Conservation (phyloP, 106 monocot species). For the Acorus calamus region DNA sequence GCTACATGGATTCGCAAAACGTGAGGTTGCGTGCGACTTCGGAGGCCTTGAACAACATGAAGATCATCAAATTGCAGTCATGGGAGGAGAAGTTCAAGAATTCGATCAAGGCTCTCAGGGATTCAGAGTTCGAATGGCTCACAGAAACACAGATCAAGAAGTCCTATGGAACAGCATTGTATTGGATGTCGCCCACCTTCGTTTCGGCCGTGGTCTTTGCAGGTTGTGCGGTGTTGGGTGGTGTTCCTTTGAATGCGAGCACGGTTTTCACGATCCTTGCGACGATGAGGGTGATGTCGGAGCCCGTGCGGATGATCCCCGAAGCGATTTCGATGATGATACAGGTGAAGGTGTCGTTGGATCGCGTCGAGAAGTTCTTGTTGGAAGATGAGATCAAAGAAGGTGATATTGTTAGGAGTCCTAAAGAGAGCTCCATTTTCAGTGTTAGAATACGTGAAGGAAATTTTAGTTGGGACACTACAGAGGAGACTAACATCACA, state of each 20-base stretch:
- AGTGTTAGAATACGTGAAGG: constrained; percentile 22
- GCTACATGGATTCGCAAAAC: constrained; percentile 72
- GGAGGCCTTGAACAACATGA: constrained; percentile 67
- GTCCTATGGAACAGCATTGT: constrained; percentile 46
- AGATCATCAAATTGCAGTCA: constrained; percentile 77
- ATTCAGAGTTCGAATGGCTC: constrained; percentile 61
- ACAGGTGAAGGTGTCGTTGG: constrained; percentile 66
- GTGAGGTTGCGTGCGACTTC: constrained; percentile 59
- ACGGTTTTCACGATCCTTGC: constrained; percentile 72
- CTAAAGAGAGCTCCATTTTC: constrained; percentile 1
- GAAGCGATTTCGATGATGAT: constrained; percentile 62
- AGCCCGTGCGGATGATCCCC: constrained; percentile 72
- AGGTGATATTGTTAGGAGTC: constrained; percentile 20
- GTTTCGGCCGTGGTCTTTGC: constrained; percentile 59
- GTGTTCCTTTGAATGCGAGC: constrained; percentile 50
- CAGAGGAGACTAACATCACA: constrained; percentile 17
- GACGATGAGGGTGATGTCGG: constrained; percentile 50
- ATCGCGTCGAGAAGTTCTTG: constrained; percentile 58
- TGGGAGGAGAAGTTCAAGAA: constrained; percentile 72
- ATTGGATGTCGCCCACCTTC: constrained; percentile 68
- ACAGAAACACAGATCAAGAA: constrained; percentile 48
- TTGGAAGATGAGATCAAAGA: constrained; percentile 64
- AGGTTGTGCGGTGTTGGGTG: constrained; percentile 26
- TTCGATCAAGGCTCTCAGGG: constrained; percentile 34
- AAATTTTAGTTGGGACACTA: constrained; percentile 43